Base-by-base conservation (phyloP, 2,329 filamentous ascomycete genomes). In the Paecilomyces formosus region DNA sequence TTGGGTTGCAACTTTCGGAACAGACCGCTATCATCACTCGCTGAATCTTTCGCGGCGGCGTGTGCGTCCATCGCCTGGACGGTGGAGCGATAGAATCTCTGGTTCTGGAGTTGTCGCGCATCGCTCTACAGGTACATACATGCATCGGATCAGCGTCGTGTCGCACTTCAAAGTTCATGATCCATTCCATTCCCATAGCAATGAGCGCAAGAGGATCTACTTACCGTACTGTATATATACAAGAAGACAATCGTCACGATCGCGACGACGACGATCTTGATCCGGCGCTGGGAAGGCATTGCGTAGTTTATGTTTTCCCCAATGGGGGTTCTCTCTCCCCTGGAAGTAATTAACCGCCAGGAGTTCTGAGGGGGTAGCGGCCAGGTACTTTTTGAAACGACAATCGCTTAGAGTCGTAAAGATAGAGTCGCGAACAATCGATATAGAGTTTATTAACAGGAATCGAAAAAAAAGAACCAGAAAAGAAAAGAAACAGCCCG, bases 201-300 rank as follows among this genome's bases (percentile, higher is more conserved):
- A 49, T 49, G 39, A 39, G 49, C 22, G 24, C 53, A 21, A 33
- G 18, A 15, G 56, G 56, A 53, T 54, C 18, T 18, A 60, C 80
- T 78, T 71, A 88, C 84, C 59, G 87, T 88, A 71, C 90, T 87
- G 78, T 93, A 91, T 65, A 95, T 78, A 57, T 88, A 77, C 53
- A 87, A 80, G 64, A 93, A 75, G 60, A 93, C 74, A 60, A 83
- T 78, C 63, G 86, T 79, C 64, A 92, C 65, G 58, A 86, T 79
- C 58, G 87, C 78, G 67, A 92, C 78, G 63, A 84, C 77, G 58
- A 91, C 77, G 65, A 88, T 77, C 69, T 87, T 86, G 66, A 90
- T 70, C 66, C 90, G 86, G 63, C 90, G 86, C 66, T 82, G 79
- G 21, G 88, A 88, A 67, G 85, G 84, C 88, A 91, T 91, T 57